A percentile compares a stretch with the other conserved stretches of the same genome.
Evolutionary conservation across 2,329 filamentous ascomycete genomes (phyloP).

Genomic region (Fusarium annulatum): DNA sequence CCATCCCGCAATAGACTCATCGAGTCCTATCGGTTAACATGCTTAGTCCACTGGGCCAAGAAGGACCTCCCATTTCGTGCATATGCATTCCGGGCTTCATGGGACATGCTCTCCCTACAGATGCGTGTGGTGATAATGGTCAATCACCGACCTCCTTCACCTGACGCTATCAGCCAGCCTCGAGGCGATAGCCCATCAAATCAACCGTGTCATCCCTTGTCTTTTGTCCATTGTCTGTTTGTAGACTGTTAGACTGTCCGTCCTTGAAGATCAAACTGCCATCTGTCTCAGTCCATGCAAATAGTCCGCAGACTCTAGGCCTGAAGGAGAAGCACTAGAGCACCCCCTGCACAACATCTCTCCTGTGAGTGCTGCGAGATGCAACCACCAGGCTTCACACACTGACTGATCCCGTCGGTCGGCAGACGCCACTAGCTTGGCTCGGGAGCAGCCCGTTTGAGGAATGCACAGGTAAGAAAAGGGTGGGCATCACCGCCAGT

Average conservation of each 20-base stretch:
- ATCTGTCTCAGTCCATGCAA: slow-evolving; percentile 31
- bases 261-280: slow-evolving; percentile 22
- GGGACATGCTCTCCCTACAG: slow-evolving; percentile 18
- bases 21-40: not conserved
- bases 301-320: slow-evolving; percentile 14
- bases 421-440: slow-evolving; percentile 38
- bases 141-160: slow-evolving; percentile 32
- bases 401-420: slow-evolving; percentile 18
- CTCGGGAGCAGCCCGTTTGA: slow-evolving; percentile 43
- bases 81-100: slow-evolving; percentile 23
- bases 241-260: not conserved
- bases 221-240: not conserved
- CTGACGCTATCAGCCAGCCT: slow-evolving; percentile 31
- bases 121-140: slow-evolving; percentile 11
- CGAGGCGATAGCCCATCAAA: slow-evolving; percentile 4
- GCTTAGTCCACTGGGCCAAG: not conserved
- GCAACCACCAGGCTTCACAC: slow-evolving; percentile 10
- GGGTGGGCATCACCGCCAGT: slow-evolving; percentile 20
- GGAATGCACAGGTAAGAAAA: slow-evolving; percentile 35
- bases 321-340: slow-evolving; percentile 3
- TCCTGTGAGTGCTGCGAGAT: not conserved
- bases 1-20: slow-evolving; percentile 17
- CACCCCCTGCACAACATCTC: slow-evolving; percentile 35
- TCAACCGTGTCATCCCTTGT: slow-evolving; percentile 30
- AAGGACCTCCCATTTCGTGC: slow-evolving; percentile 13